Evolutionary conservation across 345 rosid genomes (phyloP), one percentile per base, ranked within the genome.

Genomic region (Euphorbia lathyris): DNA sequence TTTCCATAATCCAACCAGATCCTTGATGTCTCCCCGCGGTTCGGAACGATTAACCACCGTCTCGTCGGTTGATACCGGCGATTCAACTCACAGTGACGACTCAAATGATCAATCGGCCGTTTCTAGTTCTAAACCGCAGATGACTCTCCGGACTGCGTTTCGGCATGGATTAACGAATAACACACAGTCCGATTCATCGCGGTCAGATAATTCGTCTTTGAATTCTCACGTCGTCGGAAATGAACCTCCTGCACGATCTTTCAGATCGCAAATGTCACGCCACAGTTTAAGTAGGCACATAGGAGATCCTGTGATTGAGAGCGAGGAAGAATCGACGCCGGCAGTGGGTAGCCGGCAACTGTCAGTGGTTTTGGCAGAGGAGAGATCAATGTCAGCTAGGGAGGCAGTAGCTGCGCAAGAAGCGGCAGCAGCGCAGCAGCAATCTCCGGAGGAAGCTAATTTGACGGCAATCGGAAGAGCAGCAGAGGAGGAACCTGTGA

Each of bases 391-490:
- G 82, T 90, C 99, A 0, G 96, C 92, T 17, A 82, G 97, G 76
- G 96, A 95, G 76, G 98, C 96, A 0, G 90, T 86, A 7, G 89
- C 84, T 0, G 90, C 89, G 10, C 93, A 90, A 68, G 90, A 86
- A 81, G 93, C 93, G 0, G 81, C 92, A 0, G 92, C 86, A 63
- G 87, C 68, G 0, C 50, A 55, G 10, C 58, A 66, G 6, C 63
- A 29, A 0, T 50, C 58, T 32, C 78, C 65, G 20, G 83, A 64
- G 20, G 79, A 36, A 22, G 69, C 40, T 8, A 13, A 55, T 5
- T 64, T 51, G 8, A 55, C 67, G 53, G 68, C 42, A 12, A 38
- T 2, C 32, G 56, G 3, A 20, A 67, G 4, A 58, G 74, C 14
- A 51, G 40, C 38, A 56, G 78, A 17, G 9, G 72, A 51, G 32